phyloP scores from a whole-genome alignment of 2,329 filamentous ascomycete genomes.

The Metarhizium anisopliae region DNA sequence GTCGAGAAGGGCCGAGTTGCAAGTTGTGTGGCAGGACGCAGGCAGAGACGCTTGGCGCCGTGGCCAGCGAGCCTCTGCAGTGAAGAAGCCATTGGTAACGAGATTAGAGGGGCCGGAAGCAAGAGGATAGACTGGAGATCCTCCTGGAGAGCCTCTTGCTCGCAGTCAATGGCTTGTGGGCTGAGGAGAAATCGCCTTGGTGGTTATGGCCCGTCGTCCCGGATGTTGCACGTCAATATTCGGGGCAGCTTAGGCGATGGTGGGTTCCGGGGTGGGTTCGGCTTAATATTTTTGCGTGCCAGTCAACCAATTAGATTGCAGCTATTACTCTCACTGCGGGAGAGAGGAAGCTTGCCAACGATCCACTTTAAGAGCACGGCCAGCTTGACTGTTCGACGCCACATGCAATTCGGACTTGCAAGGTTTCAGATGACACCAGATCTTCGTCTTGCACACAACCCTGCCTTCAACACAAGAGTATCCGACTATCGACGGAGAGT shows the following conservation, averaged over 20 bases:
- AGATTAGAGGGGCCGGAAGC: constrained; percentile 19
- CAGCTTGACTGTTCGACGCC: no score
- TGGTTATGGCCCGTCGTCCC: constrained; percentile 3
- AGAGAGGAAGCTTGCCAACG: not conserved
- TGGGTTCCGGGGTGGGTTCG: constrained; percentile 18
- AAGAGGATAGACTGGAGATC: constrained; percentile 18
- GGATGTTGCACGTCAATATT: constrained; percentile 15
- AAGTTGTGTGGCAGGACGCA: constrained; percentile 32
- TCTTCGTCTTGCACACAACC: no score
- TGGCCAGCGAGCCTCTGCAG: constrained; percentile 65
- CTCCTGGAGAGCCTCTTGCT: constrained; percentile 26
- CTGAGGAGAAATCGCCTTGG: constrained; percentile 13
- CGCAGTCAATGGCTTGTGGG: constrained; percentile 25
- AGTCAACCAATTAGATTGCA: constrained; percentile 17
- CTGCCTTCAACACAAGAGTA: no score
- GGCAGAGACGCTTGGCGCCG: constrained; percentile 58
- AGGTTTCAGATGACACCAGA: no score
- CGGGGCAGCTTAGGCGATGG: constrained; percentile 19
- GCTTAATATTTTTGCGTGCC: constrained; percentile 23
- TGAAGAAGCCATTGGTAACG: constrained; percentile 50
- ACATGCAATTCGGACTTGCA: no score
- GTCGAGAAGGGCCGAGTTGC: constrained; percentile 56
- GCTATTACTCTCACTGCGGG: constrained; percentile 13
- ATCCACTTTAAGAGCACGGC: no score
- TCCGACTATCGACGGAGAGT: no score